Conservation (phyloP, 2,329 filamentous ascomycete genomes). For the Ceratocystis variospora region DNA sequence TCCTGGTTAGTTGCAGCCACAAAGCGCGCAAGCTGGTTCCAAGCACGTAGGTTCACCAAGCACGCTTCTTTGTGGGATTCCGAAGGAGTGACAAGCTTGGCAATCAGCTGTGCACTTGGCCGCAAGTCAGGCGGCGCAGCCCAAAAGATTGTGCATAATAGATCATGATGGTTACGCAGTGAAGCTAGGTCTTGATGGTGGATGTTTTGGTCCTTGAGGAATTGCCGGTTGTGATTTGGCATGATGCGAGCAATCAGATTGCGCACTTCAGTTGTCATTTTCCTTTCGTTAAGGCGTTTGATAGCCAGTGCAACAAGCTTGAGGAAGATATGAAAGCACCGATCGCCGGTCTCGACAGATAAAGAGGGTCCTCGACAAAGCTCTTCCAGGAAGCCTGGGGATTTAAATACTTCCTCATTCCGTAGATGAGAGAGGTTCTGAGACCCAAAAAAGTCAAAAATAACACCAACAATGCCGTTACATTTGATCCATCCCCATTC, state of each 20-base stretch:
- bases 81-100: slow-evolving; percentile 44
- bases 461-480: slow-evolving; percentile 42
- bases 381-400: slow-evolving; percentile 47
- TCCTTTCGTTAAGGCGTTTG: slow-evolving; percentile 34
- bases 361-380: slow-evolving; percentile 35
- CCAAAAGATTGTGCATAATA: slow-evolving; percentile 54
- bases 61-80: slow-evolving; percentile 54
- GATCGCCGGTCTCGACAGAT: slow-evolving; percentile 39
- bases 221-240: slow-evolving; percentile 52
- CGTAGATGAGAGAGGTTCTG: slow-evolving; percentile 48
- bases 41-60: slow-evolving; percentile 48
- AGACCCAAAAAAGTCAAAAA: slow-evolving; percentile 56
- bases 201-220: slow-evolving; percentile 47
- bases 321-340: slow-evolving; percentile 53
- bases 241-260: slow-evolving; percentile 49
- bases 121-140: slow-evolving; percentile 42
- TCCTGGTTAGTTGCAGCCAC: slow-evolving; percentile 35
- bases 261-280: slow-evolving; percentile 39
- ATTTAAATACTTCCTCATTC: slow-evolving; percentile 49
- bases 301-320: slow-evolving; percentile 49
- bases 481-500: slow-evolving; percentile 53
- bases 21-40: slow-evolving; percentile 48
- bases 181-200: slow-evolving; percentile 48
- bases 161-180: slow-evolving; percentile 54
- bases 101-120: slow-evolving; percentile 40